A percentile compares a stretch with the other conserved stretches of the same genome.
phyloP scores from a whole-genome alignment of 805 yeast species.

The Hanseniaspora occidentalis region DNA sequence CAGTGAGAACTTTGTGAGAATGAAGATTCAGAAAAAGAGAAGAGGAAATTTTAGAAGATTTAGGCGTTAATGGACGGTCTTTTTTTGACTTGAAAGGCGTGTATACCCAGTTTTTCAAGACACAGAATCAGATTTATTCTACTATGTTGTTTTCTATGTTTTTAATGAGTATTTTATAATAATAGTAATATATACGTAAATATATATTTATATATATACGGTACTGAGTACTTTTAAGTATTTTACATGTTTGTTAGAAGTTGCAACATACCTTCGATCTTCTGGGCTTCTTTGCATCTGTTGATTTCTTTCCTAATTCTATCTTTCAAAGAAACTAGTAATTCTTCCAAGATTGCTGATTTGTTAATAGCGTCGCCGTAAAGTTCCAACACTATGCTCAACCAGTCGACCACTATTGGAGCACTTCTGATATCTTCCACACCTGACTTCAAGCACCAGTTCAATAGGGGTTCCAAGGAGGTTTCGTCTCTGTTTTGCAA shows the following conservation, averaged over 20 bases:
- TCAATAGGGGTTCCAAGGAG: conserved; percentile 69
- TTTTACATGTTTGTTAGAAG: conserved; percentile 39
- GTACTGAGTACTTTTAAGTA: too few relatives aligned
- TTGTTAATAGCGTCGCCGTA: conserved; percentile 63
- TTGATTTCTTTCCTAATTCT: conserved; percentile 57
- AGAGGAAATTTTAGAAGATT: not conserved
- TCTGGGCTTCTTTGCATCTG: conserved; percentile 77
- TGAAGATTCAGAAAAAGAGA: conserved; percentile 36
- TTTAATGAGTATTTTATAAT: not conserved
- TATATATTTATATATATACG: too few relatives aligned
- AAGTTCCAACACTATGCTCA: conserved; percentile 58
- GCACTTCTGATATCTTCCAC: conserved; percentile 70
- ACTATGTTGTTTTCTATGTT: not conserved
- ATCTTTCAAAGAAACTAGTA: conserved; percentile 46
- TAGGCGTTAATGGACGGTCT: not conserved
- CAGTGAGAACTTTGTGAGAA: conserved; percentile 38
- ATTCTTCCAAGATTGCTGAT: conserved; percentile 66
- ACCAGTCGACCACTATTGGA: conserved; percentile 54
- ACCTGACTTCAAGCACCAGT: conserved; percentile 63
- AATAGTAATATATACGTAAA: too few relatives aligned
- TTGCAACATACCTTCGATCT: conserved; percentile 88
- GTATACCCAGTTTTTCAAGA: not conserved
- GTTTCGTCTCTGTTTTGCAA: conserved; percentile 76
- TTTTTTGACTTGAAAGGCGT: not conserved
- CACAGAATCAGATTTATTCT: not conserved